phyloP scores from a whole-genome alignment of 2,329 filamentous ascomycete species.

The Trichoderma pleuroti region DNA sequence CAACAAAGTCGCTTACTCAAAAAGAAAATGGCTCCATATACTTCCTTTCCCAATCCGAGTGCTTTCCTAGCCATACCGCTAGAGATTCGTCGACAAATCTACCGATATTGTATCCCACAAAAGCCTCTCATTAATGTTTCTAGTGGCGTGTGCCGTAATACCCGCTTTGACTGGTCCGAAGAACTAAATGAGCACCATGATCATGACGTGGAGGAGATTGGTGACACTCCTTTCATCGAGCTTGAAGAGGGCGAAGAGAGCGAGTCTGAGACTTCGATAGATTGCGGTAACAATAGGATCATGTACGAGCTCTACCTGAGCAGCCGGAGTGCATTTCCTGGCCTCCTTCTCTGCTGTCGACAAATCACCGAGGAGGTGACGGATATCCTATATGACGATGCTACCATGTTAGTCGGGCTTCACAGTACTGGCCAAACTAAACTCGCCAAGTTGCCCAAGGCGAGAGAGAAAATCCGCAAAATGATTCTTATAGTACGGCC shows the following conservation, averaged over 20 bases:
- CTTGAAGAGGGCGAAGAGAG: not conserved
- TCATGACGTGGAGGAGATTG: not conserved
- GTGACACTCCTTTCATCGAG: not conserved
- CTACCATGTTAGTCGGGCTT: not conserved
- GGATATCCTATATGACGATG: not conserved
- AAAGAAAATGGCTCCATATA: not conserved
- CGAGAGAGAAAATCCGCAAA: not conserved
- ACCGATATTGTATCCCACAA: not conserved
- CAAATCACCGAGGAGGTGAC: not conserved
- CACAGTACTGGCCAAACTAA: not conserved
- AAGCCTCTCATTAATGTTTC: not conserved
- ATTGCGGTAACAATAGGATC: not conserved
- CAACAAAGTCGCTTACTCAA: not conserved
- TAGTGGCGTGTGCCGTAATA: not conserved
- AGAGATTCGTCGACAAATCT: not conserved
- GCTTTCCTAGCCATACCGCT: not conserved
- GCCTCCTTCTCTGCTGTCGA: not conserved
- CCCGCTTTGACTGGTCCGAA: not conserved
- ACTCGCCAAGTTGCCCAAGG: not conserved
- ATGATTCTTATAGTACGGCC: not conserved
- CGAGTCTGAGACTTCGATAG: not conserved
- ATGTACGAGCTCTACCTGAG: not conserved
- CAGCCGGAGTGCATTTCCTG: not conserved
- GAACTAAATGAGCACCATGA: not conserved
- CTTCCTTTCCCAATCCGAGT: not conserved